Evolutionary conservation across 352 stramenopile genomes (phyloP).

Genomic region (Globisporangium abappressorium): DNA sequence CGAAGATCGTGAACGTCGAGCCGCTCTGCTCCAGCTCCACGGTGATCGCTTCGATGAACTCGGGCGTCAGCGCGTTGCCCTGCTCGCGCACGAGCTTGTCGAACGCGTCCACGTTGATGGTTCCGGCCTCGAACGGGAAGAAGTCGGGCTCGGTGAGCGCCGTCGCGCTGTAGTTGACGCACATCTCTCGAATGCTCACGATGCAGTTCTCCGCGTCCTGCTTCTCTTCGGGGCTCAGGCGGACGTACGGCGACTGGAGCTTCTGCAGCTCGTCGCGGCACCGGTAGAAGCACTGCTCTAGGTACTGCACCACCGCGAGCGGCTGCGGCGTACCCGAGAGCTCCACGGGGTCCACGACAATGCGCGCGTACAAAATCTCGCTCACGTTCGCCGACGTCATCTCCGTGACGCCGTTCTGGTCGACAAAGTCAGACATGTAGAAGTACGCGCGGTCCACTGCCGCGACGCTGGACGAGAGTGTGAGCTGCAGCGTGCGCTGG

Average conservation of each 20-base stretch:
- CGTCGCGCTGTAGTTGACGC: constrained; percentile 84
- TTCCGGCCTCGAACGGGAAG: constrained; percentile 68
- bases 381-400: constrained; percentile 42
- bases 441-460: constrained; percentile 32
- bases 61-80: constrained; percentile 44
- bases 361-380: constrained; percentile 72
- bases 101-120: constrained; percentile 64
- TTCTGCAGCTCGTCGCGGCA: constrained; percentile 69
- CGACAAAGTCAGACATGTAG: constrained; percentile 37
- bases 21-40: constrained; percentile 49
- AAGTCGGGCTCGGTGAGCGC: constrained; percentile 82
- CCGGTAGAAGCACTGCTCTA: constrained; percentile 75
- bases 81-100: constrained; percentile 68
- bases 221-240: constrained; percentile 46
- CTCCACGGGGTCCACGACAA: constrained; percentile 51
- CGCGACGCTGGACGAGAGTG: constrained; percentile 35
- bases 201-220: constrained; percentile 49
- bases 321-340: constrained; percentile 51
- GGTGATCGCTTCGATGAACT: constrained; percentile 58
- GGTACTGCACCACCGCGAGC: constrained; percentile 58
- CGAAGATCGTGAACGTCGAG: constrained; percentile 53
- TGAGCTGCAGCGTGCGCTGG: constrained; percentile 64
- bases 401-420: constrained; percentile 18
- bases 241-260: constrained; percentile 60
- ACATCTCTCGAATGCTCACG: constrained; percentile 63